Base-by-base conservation (phyloP, 306 rosid species). In the Canavalia gladiata region DNA sequence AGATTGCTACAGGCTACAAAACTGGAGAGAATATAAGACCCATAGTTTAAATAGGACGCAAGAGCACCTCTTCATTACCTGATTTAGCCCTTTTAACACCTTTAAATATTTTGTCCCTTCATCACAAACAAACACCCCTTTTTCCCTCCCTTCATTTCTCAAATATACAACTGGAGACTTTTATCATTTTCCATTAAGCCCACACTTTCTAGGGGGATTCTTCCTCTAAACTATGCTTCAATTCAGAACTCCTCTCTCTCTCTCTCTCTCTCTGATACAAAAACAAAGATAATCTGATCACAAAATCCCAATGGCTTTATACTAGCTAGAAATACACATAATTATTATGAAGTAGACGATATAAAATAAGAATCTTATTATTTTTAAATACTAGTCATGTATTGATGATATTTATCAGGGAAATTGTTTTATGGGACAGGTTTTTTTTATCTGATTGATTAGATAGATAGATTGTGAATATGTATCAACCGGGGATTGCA, bases 21-120 rank as follows among this genome's bases (percentile, higher is more conserved):
- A 65, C 71, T 45, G 54, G 78, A 84, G 87, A 83, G 89, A 89
- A 86, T 87, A 83, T 89, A 88, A 68, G 79, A 85, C 91, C 88
- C 68, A 65, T 80, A 82, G 85, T 83, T 87, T 83, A 74, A 84
- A 71, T 77, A 52, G 75, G 70, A 75, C 47, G 35, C 68, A 74
- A 72, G 42, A 83, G 79, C 72, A 65, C 84, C 78, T 81, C 68
- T 80, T 76, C 75, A 65, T 85, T 76, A 83, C 90, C 89, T 86
- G 79, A 82, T 81, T 90, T 82, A 80, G 89, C 87, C 41, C 4
- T 85, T 79, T 80, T 64, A 79, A 52, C 49, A 11, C 55, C 84
- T 50, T 81, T 63, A 13, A 84, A 76, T 60, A 35, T 59, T 57
- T 62, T 75, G 81, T 84, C 87, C 55, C 83, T 64, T 70, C 64